These are phyloP conservation scores for Neocallimastix lanati DNA, from an alignment of 192 early-diverging fungal species.

Conservation along the genomic window DNA sequence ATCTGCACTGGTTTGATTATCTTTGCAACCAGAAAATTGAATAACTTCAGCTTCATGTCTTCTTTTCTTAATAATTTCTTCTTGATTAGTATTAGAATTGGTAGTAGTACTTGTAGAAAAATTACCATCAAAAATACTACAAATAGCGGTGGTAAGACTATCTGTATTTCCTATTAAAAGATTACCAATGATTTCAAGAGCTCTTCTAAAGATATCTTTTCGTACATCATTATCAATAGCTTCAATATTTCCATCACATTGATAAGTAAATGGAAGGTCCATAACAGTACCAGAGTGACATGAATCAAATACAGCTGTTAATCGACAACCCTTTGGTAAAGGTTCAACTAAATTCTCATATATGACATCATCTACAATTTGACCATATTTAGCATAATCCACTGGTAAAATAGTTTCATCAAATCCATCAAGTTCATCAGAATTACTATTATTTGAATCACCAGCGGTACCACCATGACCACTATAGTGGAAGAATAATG, in stretches of 20 bases:
- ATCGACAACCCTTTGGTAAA: conserved; percentile 38
- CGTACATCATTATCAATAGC: not conserved
- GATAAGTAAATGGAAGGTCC: conserved; percentile 39
- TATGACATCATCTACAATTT: conserved; percentile 47
- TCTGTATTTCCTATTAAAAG: not conserved
- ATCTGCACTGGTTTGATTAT: conserved; percentile 50
- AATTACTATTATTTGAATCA: conserved; percentile 16
- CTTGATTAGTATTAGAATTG: not conserved
- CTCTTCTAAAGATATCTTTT: not conserved
- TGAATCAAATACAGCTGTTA: no score
- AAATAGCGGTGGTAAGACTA: not conserved
- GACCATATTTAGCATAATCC: conserved; percentile 31
- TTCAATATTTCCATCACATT: conserved; percentile 20
- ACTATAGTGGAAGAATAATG: conserved; percentile 19
- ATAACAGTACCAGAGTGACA: no score
- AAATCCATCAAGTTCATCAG: conserved; percentile 36
- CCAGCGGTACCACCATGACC: conserved; percentile 36
- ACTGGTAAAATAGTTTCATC: conserved; percentile 59
- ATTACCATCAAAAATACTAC: not conserved
- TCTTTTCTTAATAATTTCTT: not conserved
- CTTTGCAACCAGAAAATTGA: conserved; percentile 48
- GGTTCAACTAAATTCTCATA: no score
- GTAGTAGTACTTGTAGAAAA: not conserved
- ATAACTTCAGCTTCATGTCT: conserved; percentile 33
- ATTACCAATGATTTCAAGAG: not conserved